Base-by-base conservation (phyloP, 306 rosid species). In the Dryas octopetala region DNA sequence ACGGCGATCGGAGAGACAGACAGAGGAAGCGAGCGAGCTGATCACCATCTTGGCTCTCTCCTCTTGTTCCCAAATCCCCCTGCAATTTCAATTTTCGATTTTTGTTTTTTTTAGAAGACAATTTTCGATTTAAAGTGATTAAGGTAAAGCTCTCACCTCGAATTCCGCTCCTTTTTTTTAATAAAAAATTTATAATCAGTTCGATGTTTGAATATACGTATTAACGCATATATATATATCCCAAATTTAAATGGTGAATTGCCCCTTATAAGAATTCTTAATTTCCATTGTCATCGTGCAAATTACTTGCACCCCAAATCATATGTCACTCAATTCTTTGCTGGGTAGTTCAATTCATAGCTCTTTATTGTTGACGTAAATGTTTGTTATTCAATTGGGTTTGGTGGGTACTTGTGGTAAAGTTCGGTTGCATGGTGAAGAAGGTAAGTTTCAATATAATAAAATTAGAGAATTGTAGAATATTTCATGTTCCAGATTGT, bases 341-440 rank as follows among this genome's bases (percentile, higher is more conserved):
- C n/a, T 70, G 74, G 68, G 19, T 23, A 26, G 52, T 40, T 70
- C 55, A 54, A 17, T 57, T 45, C 76, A 44, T 4, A 57, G 66
- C 55, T 28, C 76, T 10, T 71, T 28, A 4, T 28, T 2, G 16
- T 40, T 4, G 40, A 0, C 40, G 23, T 8, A 46, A 48, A 67
- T 19, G 58, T 46, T 45, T 26, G 62, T 70, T 40, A 40, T 40
- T 70, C 44, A 13, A 3, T 69, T 55, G 62, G 49, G 47, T 66
- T 46, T 28, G 26, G 15, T 63, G 40, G 23, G 11, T 40, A 62
- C 4, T 41, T 63, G 13, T 69, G 62, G 62, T n/a, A 5, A 70
- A n/a, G 9, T 70, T 43, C 9, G 47, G 75, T 19, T 45, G 66
- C 45, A 45, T 58, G 57, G 53, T 57, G 44, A 45, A 58, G 3